phyloP scores from a whole-genome alignment of 805 yeast species.

The Wickerhamia fluorescens region DNA sequence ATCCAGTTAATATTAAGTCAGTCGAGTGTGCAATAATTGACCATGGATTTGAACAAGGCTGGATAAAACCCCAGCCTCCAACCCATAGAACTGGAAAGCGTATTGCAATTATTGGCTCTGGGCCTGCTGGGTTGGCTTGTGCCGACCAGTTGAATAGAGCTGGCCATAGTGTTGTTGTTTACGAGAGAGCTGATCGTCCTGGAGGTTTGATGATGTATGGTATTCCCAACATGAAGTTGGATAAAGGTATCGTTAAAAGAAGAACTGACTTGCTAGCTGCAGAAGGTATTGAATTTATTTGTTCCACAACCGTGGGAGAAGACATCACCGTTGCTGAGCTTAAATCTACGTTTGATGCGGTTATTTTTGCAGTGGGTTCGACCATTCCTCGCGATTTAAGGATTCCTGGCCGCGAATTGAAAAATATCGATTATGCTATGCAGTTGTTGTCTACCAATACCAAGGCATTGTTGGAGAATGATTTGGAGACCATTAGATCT shows the following conservation, averaged over 20 bases:
- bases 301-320: slow-evolving; percentile 77
- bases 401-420: slow-evolving; percentile 88
- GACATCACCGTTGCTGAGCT: slow-evolving; percentile 69
- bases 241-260: slow-evolving; percentile 85
- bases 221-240: slow-evolving; percentile 98
- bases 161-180: slow-evolving; percentile 87
- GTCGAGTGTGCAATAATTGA: slow-evolving; percentile 95
- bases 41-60: slow-evolving; percentile 92
- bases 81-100: slow-evolving; percentile 72
- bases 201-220: slow-evolving; percentile 99
- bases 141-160: slow-evolving; percentile 97
- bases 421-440: slow-evolving; percentile 94
- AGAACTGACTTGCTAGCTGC: slow-evolving; percentile 86
- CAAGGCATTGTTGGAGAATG: slow-evolving; percentile 75
- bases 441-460: slow-evolving; percentile 82
- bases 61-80: slow-evolving; percentile 88
- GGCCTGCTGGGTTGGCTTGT: slow-evolving; percentile 94
- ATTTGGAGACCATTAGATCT: slow-evolving; percentile 68
- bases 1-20: slow-evolving; percentile 94
- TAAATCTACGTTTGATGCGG: slow-evolving; percentile 65
- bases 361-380: slow-evolving; percentile 87
- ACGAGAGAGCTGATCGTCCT: slow-evolving; percentile 89
- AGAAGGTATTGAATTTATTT: slow-evolving; percentile 79
- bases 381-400: slow-evolving; percentile 93
- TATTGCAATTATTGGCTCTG: slow-evolving; percentile 89